Base-by-base conservation (phyloP, 495 filamentous ascomycete species). In the Hypomontagnella submonticulosa region DNA sequence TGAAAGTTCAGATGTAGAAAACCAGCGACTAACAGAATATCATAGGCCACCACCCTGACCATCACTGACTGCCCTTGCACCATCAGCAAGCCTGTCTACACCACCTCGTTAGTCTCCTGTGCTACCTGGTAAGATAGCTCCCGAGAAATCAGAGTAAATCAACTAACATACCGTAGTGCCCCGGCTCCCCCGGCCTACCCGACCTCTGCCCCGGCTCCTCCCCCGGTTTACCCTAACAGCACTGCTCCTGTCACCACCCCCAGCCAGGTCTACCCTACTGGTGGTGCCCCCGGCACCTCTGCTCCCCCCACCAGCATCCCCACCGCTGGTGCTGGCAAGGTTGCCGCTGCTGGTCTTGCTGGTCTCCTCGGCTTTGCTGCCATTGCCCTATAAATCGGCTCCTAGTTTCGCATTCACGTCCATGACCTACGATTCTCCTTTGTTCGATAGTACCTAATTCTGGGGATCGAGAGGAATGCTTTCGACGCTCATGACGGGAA, bases 61-160 rank as follows among this genome's bases (percentile, higher is more conserved):
- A 86, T 93, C 83, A 86, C 86, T 75, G 79, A 89, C 84, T 89
- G 87, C 86, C 85, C 88, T 49, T 90, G 87, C 86, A 95, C 90
- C 75, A 79, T 92, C 81, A 87, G 85, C 79, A 85, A 87, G 76
- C 89, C 90, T 67, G 79, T 91, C 64, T 77, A 80, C 75, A 84
- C 81, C 77, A 81, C 84, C 70, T 84, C 84, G 73, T 80, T 82
- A 71, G 85, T 88, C 68, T 73, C 83, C 81, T 90, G 89, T 84
- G 74, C 83, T 76, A 83, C 81, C 79, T 90, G 89, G 86, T 89
- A 82, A 71, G 78, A 77, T 52, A 34, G 47, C 23, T 48, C n/a
- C 9, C 27, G 12, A 18, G 12, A 48, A 54, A 67, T 61, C 44
- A 42, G 37, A 48, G 49, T 20, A 47, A 48, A 30, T 44, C 47